Base-by-base conservation (phyloP, 2,329 filamentous ascomycete genomes). In the Hysterium pulicare region DNA sequence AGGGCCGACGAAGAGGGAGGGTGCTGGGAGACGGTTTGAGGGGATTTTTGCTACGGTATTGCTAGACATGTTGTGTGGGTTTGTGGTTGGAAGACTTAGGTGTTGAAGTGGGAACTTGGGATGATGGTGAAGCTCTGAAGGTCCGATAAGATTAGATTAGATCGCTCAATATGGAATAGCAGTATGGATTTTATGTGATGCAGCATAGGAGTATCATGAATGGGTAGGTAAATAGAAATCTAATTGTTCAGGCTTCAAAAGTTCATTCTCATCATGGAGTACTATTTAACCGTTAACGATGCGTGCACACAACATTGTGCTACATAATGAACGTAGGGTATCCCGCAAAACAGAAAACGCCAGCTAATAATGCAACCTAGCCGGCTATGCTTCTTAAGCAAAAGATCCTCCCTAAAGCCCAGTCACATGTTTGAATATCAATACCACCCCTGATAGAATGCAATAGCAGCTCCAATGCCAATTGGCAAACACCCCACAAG, bases 1-100 rank as follows among this genome's bases (percentile, higher is more conserved):
- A 2, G 82, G 82, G 31, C 87, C 87, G 43, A 90, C 79, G 66
- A 95, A 95, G 36, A 95, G 78, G 2, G 83, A 76, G 1, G 89
- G 87, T 17, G 87, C 87, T 23, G 82, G 82, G 7, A 83, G 74
- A 19, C 82, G 77, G 33, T 61, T 64, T 10, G 51, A 52, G 35
- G 55, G 50, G 20, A 53, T 51, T 47, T 58, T 61, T 20, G 53
- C 45, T 43, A 54, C 35, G 36, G 50, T 48, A 9, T 33, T 17
- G n/a, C n/a, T 41, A 17, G 50, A 48, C 52, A 55, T 58, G 21
- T 38, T 48, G 11, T 13, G 21, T 23, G 23, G 10, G 21, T 38
- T 20, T 38, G 6, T 13, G 15, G 6, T 20, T 38, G 8, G 21
- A 6, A 20, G 16, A 6, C 10, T 19, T 19, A 6, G 34, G 21